Conservation (phyloP, 805 yeast species). For the Zygotorulaspora florentina region DNA sequence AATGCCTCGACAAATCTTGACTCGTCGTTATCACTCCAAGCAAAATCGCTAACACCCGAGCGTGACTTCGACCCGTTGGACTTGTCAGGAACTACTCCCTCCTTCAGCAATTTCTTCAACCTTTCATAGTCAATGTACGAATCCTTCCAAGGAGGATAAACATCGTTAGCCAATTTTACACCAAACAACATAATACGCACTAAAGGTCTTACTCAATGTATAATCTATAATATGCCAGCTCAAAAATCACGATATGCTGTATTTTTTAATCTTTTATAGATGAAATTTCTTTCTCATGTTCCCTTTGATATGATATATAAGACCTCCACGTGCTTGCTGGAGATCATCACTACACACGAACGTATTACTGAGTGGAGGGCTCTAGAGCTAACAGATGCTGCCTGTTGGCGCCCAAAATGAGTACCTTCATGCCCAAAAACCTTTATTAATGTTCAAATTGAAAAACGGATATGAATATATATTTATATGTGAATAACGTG, state of each 20-base stretch:
- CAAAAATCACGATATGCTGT: background rate
- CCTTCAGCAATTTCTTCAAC: slow-evolving; percentile 65
- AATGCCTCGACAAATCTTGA: slow-evolving; percentile 59
- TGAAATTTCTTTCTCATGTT: background rate
- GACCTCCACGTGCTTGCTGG: background rate
- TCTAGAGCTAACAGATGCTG: background rate
- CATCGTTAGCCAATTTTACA: slow-evolving; percentile 73
- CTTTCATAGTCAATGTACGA: slow-evolving; percentile 63
- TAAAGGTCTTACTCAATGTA: background rate
- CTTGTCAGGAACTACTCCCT: slow-evolving; percentile 45
- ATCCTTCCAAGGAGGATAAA: slow-evolving; percentile 83
- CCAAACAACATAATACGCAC: slow-evolving; percentile 77
- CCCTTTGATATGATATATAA: background rate
- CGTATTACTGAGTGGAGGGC: background rate
- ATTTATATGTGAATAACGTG: too few species aligned
- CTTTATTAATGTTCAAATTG: too few species aligned
- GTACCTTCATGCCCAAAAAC: too few species aligned
- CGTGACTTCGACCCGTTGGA: slow-evolving; percentile 14
- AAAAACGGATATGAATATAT: too few species aligned
- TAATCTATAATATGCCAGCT: background rate
- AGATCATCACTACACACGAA: background rate
- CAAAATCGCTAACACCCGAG: slow-evolving; percentile 26
- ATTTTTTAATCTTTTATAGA: background rate
- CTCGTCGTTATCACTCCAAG: slow-evolving; percentile 72
- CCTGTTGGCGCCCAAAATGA: too few species aligned